Base-by-base conservation (phyloP, 1,139 yeast species). In the Zygosaccharomyces sapae region DNA sequence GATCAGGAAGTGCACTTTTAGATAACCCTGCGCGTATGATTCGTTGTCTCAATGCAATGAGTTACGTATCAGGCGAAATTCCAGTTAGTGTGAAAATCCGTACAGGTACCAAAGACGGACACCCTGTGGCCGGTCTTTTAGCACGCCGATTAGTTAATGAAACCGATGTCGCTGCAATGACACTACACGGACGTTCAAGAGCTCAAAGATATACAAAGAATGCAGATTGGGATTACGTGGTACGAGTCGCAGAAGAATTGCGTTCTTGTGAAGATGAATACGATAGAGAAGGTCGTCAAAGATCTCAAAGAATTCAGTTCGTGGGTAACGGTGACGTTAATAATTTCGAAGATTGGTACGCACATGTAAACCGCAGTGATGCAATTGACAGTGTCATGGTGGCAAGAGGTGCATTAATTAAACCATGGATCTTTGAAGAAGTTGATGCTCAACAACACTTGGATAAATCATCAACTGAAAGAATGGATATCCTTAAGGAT, bases 391-490 rank as follows among this genome's bases (percentile, higher is more conserved):
- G 94, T 33, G 95, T 89, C 19, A 92, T 94, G 97, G 90, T 94
- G 47, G 98, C 98, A 1, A 79, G 99, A 59, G 98, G 97, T 46
- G 97, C 97, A 0, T 77, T 92, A 56, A 90, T 94, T 66, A 92
- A 94, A 69, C 99, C 99, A 41, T 92, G 99, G 99, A 87, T 92
- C 43, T 92, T 92, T 61, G 97, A 94, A 70, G 99, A 92, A 69
- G 80, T 94, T 45, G 94, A 90, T 48, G 75, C 94, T 6, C 81
- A 81, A 61, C 97, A 92, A 67, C 84, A 89, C 63, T 69, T 92
- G 55, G 99, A 92, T 68, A 92, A 92, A 69, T 74, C 88, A 2
- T 83, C 96, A n/a, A 73, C 82, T 33, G 97, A 92, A 68, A 79
- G 99, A 67, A 75, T 92, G 50, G 95, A 83, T 30, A 79, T 84